Evolutionary conservation across 2,329 filamentous ascomycete genomes (phyloP).

Genomic region (Trichoderma hamatum): DNA sequence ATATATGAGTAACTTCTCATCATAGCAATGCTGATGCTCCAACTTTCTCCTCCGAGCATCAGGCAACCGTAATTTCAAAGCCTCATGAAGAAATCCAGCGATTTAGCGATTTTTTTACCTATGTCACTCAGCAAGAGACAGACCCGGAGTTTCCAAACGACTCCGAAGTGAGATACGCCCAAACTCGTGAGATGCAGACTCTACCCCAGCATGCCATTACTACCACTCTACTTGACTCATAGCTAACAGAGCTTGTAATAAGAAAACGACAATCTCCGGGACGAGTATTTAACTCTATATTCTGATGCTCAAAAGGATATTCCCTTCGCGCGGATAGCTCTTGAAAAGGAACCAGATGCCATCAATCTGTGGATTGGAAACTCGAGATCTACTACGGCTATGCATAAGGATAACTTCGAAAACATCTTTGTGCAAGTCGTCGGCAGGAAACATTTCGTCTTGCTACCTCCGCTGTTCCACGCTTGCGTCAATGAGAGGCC

Average conservation of each 20-base stretch:
- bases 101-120: conserved; percentile 65
- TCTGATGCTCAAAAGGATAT: conserved; percentile 65
- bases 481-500: conserved; percentile 68
- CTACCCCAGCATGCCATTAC: not conserved
- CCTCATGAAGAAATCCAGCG: conserved; percentile 68
- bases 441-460: conserved; percentile 73
- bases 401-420: conserved; percentile 85
- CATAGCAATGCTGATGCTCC: conserved; percentile 46
- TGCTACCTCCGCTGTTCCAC: conserved; percentile 72
- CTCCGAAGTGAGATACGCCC: conserved; percentile 68
- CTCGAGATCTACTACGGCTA: conserved; percentile 66
- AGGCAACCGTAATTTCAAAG: conserved; percentile 63
- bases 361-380: conserved; percentile 85
- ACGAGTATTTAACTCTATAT: conserved; percentile 69
- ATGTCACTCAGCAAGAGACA: conserved; percentile 61
- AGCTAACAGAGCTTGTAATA: not conserved
- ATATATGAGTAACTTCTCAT: not conserved
- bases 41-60: conserved; percentile 34
- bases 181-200: conserved; percentile 62
- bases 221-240: not conserved
- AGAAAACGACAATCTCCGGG: conserved; percentile 81
- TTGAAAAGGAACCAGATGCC: conserved; percentile 68
- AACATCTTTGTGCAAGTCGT: conserved; percentile 80
- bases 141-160: conserved; percentile 36
- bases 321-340: conserved; percentile 72